These are phyloP conservation scores for Dissoconium aciculare DNA, from an alignment of 2,329 filamentous ascomycete species.

Conservation along the genomic window DNA sequence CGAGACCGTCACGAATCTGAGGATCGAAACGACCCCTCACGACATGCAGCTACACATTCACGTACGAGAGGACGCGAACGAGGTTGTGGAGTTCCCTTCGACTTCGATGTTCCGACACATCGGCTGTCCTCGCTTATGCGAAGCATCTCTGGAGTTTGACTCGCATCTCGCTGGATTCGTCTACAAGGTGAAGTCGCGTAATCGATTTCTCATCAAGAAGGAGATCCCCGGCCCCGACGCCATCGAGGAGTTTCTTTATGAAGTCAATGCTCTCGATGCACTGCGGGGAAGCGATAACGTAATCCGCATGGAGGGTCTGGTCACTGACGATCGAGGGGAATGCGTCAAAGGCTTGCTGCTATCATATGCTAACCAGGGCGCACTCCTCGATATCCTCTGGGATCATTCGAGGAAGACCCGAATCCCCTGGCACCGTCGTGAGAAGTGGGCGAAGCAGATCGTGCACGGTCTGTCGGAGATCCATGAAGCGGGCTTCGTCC, in stretches of 20 bases:
- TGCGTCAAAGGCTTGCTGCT: constrained; percentile 80
- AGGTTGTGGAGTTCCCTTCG: constrained; percentile 77
- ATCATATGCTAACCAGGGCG: constrained; percentile 70
- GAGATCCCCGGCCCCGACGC: constrained; percentile 94
- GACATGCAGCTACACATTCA: constrained; percentile 85
- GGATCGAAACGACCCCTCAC: constrained; percentile 70
- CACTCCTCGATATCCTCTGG: constrained; percentile 81
- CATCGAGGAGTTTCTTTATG: constrained; percentile 91
- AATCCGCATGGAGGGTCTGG: constrained; percentile 73
- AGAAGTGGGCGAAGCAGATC: constrained; percentile 84
- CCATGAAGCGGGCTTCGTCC: constrained; percentile 89
- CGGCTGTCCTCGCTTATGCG: constrained; percentile 41
- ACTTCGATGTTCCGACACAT: constrained; percentile 61
- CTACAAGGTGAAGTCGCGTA: constrained; percentile 64
- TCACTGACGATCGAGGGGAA: constrained; percentile 62
- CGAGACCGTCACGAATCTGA: constrained; percentile 87
- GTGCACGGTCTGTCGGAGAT: constrained; percentile 80
- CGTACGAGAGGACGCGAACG: constrained; percentile 92
- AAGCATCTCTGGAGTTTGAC: constrained; percentile 68
- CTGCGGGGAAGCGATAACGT: constrained; percentile 60
- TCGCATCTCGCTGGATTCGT: constrained; percentile 94
- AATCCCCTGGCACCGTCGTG: constrained; percentile 55
- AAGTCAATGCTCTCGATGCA: constrained; percentile 83
- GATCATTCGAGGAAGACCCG: constrained; percentile 43
- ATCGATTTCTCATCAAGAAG: constrained; percentile 74